These are phyloP conservation scores for Phialophora chinensis DNA, from an alignment of 2,329 filamentous ascomycete genomes.

Conservation along the genomic window DNA sequence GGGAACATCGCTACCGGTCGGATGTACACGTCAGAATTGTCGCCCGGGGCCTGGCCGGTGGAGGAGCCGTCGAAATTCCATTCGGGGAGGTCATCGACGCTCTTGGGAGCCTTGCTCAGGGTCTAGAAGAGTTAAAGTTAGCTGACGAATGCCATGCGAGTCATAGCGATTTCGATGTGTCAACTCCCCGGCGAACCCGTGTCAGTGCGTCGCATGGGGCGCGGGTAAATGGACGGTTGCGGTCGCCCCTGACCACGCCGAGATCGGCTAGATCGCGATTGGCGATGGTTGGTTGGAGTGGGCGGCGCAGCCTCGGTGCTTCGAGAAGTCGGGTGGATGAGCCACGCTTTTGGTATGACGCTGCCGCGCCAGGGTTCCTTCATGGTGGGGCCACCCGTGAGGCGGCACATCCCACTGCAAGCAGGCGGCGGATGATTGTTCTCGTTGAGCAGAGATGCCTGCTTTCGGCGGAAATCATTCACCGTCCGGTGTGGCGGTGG, in stretches of 20 bases:
- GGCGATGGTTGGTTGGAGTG: slow-evolving; percentile 14
- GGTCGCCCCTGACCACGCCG: slow-evolving; percentile 23
- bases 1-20: slow-evolving; percentile 87
- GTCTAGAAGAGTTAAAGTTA: slow-evolving; percentile 57
- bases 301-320: slow-evolving; percentile 24
- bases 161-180: slow-evolving; percentile 33
- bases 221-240: slow-evolving; percentile 20
- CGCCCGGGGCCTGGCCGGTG: slow-evolving; percentile 86
- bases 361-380: slow-evolving; percentile 20
- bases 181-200: slow-evolving; percentile 30
- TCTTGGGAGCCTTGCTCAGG: slow-evolving; percentile 62
- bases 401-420: not conserved
- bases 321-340: slow-evolving; percentile 14
- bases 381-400: slow-evolving; percentile 21
- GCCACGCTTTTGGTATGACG: slow-evolving; percentile 25
- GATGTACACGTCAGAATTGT: slow-evolving; percentile 98
- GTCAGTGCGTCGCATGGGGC: slow-evolving; percentile 12
- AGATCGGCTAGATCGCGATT: slow-evolving; percentile 30
- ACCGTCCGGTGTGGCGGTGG: slow-evolving; percentile 3
- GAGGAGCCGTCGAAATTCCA: slow-evolving; percentile 91
- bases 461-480: slow-evolving; percentile 4
- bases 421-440: not conserved
- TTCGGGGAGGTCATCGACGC: slow-evolving; percentile 71
- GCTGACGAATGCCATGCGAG: slow-evolving; percentile 25
- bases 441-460: not conserved